Percentiles rank a stretch among this genome's conserved stretches.
Evolutionary conservation across 2,329 filamentous ascomycete genomes (phyloP).

Genomic region (Arthrinium puccinioides): DNA sequence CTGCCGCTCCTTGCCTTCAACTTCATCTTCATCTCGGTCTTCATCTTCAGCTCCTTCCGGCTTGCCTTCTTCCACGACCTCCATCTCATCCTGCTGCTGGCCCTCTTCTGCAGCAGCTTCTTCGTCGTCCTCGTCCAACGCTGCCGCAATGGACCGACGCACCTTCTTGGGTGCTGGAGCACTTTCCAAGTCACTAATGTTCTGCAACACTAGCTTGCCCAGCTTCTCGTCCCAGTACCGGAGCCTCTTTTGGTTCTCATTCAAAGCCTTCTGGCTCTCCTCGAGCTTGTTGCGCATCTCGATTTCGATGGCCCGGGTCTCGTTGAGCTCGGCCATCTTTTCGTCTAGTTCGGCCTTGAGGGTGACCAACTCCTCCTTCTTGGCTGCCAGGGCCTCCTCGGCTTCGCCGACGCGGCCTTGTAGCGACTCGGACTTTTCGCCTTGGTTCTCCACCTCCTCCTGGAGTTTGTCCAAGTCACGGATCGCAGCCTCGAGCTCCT

Average conservation of each 20-base stretch:
- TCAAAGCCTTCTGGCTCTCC: slow-evolving; percentile 83
- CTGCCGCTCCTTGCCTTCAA: slow-evolving; percentile 9
- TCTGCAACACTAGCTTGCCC: slow-evolving; percentile 74
- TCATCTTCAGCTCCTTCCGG: slow-evolving; percentile 21
- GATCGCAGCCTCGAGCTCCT: slow-evolving; percentile 66
- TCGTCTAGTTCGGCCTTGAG: slow-evolving; percentile 83
- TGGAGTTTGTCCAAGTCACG: slow-evolving; percentile 73
- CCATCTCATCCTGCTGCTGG: slow-evolving; percentile 12
- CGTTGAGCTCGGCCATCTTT: slow-evolving; percentile 79
- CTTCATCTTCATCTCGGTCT: slow-evolving; percentile 15
- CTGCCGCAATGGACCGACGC: slow-evolving; percentile 6
- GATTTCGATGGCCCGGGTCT: slow-evolving; percentile 82
- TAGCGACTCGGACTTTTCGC: slow-evolving; percentile 65
- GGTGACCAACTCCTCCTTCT: slow-evolving; percentile 70
- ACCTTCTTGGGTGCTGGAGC: slow-evolving; percentile 20
- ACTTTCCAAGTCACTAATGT: slow-evolving; percentile 60
- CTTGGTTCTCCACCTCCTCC: slow-evolving; percentile 70
- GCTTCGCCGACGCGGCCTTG: slow-evolving; percentile 72
- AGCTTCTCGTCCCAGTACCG: slow-evolving; percentile 88
- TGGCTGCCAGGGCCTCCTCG: slow-evolving; percentile 67
- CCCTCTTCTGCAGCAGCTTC: slow-evolving; percentile 9
- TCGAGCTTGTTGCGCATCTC: slow-evolving; percentile 98
- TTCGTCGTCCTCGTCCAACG: too few relatives aligned
- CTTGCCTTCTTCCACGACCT: slow-evolving; percentile 14
- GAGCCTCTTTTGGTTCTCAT: slow-evolving; percentile 77